A percentile compares a stretch with the other conserved stretches of the same genome.
Evolutionary conservation across 768 basidiomycete species (phyloP).

Genomic region (Kwoniella europaea): DNA sequence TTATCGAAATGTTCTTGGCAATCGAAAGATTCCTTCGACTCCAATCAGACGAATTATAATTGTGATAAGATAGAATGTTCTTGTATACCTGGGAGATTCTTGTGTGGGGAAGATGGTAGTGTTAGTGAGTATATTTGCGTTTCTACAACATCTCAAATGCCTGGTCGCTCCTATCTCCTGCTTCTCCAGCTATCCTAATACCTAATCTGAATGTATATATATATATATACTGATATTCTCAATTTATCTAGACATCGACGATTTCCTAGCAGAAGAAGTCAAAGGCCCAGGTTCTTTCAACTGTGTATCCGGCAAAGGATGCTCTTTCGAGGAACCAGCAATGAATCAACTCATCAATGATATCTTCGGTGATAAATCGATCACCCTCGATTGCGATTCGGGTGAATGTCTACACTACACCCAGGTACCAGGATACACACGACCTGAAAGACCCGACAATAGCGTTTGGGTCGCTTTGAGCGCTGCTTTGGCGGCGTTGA

Average conservation of each 20-base stretch:
- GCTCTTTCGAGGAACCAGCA: conserved; percentile 90
- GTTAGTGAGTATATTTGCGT: conserved; percentile 67
- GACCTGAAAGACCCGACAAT: conserved; percentile 81
- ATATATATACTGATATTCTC: not conserved
- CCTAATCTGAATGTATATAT: too few species aligned
- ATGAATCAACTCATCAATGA: conserved; percentile 95
- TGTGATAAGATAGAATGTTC: conserved; percentile 86
- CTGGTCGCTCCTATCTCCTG: too few species aligned
- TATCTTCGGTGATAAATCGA: conserved; percentile 89
- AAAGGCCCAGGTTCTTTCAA: conserved; percentile 86
- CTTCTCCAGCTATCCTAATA: too few species aligned
- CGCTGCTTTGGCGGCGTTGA: conserved; percentile 73
- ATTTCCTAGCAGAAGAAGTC: conserved; percentile 87
- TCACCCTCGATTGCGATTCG: conserved; percentile 81
- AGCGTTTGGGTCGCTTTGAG: conserved; percentile 82
- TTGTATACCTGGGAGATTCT: conserved; percentile 90
- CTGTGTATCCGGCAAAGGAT: conserved; percentile 73
- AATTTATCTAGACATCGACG: conserved; percentile 74
- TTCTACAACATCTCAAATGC: not conserved
- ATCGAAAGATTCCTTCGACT: conserved; percentile 43
- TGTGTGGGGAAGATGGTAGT: conserved; percentile 94
- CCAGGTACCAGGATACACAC: conserved; percentile 92
- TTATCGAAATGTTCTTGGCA: conserved; percentile 69
- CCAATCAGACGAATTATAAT: conserved; percentile 74
- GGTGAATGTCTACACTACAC: conserved; percentile 94